These are phyloP conservation scores for Symbiodinium natans DNA, from an alignment of 73 alveolate species.

Conservation along the genomic window DNA sequence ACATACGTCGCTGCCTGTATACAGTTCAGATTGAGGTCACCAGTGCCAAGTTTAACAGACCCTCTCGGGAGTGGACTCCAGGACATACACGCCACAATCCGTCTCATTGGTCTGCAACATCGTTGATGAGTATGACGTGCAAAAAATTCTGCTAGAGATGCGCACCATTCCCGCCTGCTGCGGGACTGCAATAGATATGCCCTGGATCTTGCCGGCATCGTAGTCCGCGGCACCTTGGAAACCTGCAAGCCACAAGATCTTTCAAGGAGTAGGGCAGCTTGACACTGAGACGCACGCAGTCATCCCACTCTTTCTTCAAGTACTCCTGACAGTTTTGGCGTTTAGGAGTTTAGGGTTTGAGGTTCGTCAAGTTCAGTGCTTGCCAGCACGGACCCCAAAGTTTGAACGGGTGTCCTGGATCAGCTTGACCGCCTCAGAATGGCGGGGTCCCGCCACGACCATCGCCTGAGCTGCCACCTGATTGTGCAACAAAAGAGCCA, in stretches of 20 bases:
- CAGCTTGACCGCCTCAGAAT: slow-evolving; percentile 33
- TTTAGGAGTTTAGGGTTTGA: no score
- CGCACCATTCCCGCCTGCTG: slow-evolving; percentile 33
- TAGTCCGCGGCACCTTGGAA: slow-evolving; percentile 14
- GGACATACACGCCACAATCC: slow-evolving; percentile 68
- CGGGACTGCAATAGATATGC: slow-evolving; percentile 57
- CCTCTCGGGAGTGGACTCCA: slow-evolving; percentile 9
- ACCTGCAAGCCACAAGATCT: background rate
- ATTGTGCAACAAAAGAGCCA: no score
- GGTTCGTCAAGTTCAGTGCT: no score
- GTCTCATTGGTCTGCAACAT: slow-evolving; percentile 39
- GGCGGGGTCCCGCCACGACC: slow-evolving; percentile 29
- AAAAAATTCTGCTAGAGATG: no score
- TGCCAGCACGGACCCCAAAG: no score
- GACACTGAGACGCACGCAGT: background rate
- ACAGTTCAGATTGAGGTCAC: no score
- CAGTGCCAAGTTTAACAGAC: no score
- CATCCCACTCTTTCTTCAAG: slow-evolving; percentile 64
- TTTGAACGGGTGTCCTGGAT: background rate
- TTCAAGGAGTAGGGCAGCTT: background rate
- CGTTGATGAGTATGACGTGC: background rate
- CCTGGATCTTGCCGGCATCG: background rate
- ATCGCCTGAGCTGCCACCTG: slow-evolving; percentile 31
- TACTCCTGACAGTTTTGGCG: slow-evolving; percentile 22
- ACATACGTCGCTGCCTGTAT: no score